Evolutionary conservation across 2,329 filamentous ascomycete species (phyloP), one percentile per base, ranked within the genome.

Genomic region (Corinectria fuckeliana): DNA sequence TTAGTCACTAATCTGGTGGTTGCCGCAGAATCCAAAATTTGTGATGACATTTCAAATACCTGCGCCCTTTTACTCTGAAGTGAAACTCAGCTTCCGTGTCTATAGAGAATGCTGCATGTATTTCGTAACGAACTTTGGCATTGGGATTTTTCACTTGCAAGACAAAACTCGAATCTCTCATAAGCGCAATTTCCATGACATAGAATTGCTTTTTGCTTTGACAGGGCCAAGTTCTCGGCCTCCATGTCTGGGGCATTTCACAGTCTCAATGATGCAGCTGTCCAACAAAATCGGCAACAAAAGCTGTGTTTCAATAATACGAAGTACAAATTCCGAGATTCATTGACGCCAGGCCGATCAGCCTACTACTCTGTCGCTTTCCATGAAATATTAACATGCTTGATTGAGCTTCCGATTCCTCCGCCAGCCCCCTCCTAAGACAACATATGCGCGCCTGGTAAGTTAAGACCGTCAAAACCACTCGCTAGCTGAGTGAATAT

Each of bases 291-390:
- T 16, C 14, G 13, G 13, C 9, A n/a, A 28, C n/a, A 28, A 20
- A 9, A 5, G 10, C 13, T 28, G 13, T 23, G 28, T 1, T 32
- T 32, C 9, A 32, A 11, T 23, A 5, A 42, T 21, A 16, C n/a
- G 25, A 6, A 16, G 16, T 18, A 13, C 14, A 18, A 28, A 14
- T 45, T 45, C n/a, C 41, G 49, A 47, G 51, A 25, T 34, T 30
- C 16, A 51, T 18, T n/a, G 32, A 51, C 41, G 30, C 41, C 30
- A 48, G 30, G 25, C 32, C 18, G 21, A 36, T 28, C 25, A 32
- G 16, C 21, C 39, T 26, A 9, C 34, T 25, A 39, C 56, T 54
- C 26, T 58, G 47, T 58, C 44, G 44, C 50, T 49, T 45, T 50
- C 50, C 50, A 49, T 50, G 36, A 42, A 49, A 38, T 32, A 47